Base-by-base conservation (phyloP, 2,329 filamentous ascomycete genomes). In the Boeremia exigua region DNA sequence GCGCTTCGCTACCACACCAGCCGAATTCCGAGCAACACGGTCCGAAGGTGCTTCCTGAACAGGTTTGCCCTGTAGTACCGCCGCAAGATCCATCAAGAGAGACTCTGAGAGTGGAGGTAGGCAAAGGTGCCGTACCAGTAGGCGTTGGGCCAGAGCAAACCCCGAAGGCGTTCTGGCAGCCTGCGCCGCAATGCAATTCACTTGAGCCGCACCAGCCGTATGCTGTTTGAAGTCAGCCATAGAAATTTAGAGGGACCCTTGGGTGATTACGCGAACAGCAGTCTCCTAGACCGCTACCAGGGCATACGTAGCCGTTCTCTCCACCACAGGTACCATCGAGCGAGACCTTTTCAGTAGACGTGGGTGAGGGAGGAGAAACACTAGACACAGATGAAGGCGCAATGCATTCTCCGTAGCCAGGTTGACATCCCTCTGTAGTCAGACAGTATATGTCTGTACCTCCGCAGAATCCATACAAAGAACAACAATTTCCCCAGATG, bases 381-480 rank as follows among this genome's bases (percentile, higher is more conserved):
- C 42, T 53, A 6, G 48, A 51, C 2, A 53, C 54, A 17, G 38
- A 17, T n/a, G 48, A 45, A 15, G 44, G 48, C 2, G 42, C 38
- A 11, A 40, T 49, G 54, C 66, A 70, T 30, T 55, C 60, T 14
- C 70, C 71, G 38, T 66, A 73, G 7, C 27, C 58, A 15, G 61
- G 45, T 45, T 72, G 68, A 55, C 69, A 74, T 27, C 68, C 68
- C 17, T 59, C 61, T 14, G 54, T 63, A 12, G 32, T 55, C 12
- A 49, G 17, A 48, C 69, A 72, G 57, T 71, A 62, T 17, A 48
- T 64, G 15, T 47, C 52, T 14, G 61, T 70, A 17, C 59, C 56
- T 17, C 68, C 69, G 43, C 79, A 81, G 57, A 65, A 73, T 10
- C 78, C 78, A 54, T 71, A 72, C 44, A 60, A 60, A 12, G 54